Percentiles rank a stretch among this genome's conserved stretches.
These are phyloP conservation scores for Cryphonectria japonica DNA, from an alignment of 2,329 filamentous ascomycete genomes.

Conservation along the genomic window DNA sequence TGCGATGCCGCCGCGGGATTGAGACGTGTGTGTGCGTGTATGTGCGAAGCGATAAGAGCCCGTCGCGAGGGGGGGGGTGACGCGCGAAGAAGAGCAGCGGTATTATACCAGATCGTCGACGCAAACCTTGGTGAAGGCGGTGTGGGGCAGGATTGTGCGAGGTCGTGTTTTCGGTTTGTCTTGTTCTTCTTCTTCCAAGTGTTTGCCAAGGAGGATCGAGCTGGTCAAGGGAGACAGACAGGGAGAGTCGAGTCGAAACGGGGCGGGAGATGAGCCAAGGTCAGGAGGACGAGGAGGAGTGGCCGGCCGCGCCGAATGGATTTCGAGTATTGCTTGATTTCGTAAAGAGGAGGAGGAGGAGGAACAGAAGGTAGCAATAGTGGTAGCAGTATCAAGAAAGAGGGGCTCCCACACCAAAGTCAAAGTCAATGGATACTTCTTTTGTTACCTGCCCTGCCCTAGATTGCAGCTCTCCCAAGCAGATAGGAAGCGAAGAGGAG, in stretches of 20 bases:
- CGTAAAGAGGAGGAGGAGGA: not conserved
- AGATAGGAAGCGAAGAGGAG: not conserved
- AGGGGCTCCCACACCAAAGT: not conserved
- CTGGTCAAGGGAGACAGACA: not conserved
- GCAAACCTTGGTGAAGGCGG: not conserved
- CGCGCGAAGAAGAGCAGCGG: not conserved
- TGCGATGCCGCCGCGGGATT: slow-evolving; percentile 1
- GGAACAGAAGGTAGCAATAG: no score
- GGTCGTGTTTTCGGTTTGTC: not conserved
- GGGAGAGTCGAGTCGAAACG: not conserved
- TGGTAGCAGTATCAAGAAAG: not conserved
- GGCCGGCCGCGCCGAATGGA: not conserved
- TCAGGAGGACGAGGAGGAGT: not conserved
- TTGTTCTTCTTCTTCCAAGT: not conserved
- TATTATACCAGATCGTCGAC: not conserved
- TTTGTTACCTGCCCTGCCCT: not conserved
- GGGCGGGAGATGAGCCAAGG: not conserved
- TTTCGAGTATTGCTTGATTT: not conserved
- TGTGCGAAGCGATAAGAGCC: not conserved
- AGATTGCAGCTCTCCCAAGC: not conserved
- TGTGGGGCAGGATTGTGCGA: not conserved
- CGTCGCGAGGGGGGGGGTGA: not conserved
- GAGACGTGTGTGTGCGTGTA: not conserved
- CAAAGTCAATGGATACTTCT: not conserved
- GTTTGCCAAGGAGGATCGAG: not conserved